These are phyloP conservation scores for Thermochaetoides thermophila DNA, from an alignment of 495 filamentous ascomycete genomes.

Conservation along the genomic window DNA sequence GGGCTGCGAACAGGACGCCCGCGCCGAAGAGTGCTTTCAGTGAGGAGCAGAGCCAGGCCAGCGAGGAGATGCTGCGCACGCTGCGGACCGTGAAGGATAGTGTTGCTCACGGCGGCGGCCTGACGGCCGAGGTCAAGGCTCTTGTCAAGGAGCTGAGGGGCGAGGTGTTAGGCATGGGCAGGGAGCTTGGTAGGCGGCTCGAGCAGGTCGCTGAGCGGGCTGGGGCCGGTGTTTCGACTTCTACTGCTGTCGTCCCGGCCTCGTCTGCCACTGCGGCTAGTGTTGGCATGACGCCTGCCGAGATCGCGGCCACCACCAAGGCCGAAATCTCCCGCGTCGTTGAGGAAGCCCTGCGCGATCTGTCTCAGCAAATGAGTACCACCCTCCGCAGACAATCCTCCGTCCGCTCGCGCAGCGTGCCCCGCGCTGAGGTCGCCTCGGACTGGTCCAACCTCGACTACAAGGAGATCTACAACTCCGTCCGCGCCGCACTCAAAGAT, in stretches of 20 bases:
- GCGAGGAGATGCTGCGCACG: conserved; percentile 59
- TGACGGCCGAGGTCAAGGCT: conserved; percentile 82
- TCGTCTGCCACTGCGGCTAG: no score
- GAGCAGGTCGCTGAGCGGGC: conserved; percentile 45
- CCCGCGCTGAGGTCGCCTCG: conserved; percentile 46
- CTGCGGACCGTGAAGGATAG: conserved; percentile 76
- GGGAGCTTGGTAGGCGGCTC: conserved; percentile 70
- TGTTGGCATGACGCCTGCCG: conserved; percentile 18
- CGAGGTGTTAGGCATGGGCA: conserved; percentile 86
- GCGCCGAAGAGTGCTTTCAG: conserved; percentile 32
- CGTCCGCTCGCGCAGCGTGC: no score
- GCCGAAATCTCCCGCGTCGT: conserved; percentile 67
- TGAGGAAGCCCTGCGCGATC: conserved; percentile 59
- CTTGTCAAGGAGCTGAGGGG: conserved; percentile 77
- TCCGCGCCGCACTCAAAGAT: conserved; percentile 65
- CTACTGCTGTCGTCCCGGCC: no score
- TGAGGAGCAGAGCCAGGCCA: conserved; percentile 18
- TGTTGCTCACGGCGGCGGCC: conserved; percentile 66
- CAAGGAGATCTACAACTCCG: conserved; percentile 65
- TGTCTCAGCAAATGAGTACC: conserved; percentile 65
- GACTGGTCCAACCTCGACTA: conserved; percentile 40
- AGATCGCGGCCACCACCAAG: conserved; percentile 37
- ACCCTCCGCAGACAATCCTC: no score
- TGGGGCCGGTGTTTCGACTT: no score
- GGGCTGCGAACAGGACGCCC: conserved; percentile 20